phyloP scores from a whole-genome alignment of 345 rosid genomes.

The Salix udensis region DNA sequence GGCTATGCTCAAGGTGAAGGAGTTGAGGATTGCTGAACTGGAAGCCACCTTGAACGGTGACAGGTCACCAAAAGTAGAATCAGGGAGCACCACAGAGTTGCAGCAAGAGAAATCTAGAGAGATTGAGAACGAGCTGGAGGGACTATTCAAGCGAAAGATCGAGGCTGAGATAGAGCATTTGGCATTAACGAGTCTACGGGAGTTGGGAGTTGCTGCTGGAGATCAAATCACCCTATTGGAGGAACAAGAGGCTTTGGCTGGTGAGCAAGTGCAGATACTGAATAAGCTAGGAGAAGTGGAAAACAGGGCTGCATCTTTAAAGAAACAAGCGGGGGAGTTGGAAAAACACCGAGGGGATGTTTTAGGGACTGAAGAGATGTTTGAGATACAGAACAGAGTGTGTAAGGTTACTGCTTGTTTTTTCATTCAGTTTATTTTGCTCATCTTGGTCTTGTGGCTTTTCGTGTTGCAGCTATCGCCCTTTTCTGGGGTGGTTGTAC shows the following conservation, averaged over 20 bases:
- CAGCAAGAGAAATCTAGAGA: conserved; percentile 36
- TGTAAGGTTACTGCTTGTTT: conserved; percentile 45
- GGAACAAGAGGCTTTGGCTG: conserved; percentile 43
- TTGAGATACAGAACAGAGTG: conserved; percentile 47
- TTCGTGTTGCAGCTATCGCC: conserved; percentile 38
- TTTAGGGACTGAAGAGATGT: conserved; percentile 41
- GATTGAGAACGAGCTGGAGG: conserved; percentile 51
- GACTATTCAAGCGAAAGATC: conserved; percentile 62
- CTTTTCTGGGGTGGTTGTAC: conserved; percentile 37
- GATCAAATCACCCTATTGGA: conserved; percentile 28
- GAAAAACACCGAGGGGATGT: conserved; percentile 44
- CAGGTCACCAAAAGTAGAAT: conserved; percentile 34
- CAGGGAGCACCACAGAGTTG: conserved; percentile 26
- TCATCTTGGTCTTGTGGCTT: conserved; percentile 44
- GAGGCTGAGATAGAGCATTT: conserved; percentile 76
- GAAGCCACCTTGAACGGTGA: conserved; percentile 33
- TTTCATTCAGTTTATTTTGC: conserved; percentile 52
- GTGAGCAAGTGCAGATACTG: conserved; percentile 36
- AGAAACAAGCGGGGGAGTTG: conserved; percentile 51
- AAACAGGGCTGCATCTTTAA: conserved; percentile 41
- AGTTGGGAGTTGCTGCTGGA: conserved; percentile 35
- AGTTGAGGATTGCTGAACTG: conserved; percentile 48
- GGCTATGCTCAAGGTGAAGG: conserved; percentile 40
- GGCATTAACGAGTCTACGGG: conserved; percentile 39
- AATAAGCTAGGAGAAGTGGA: conserved; percentile 45